Evolutionary conservation across 345 rosid genomes (phyloP).

Genomic region (Orychophragmus violaceus): DNA sequence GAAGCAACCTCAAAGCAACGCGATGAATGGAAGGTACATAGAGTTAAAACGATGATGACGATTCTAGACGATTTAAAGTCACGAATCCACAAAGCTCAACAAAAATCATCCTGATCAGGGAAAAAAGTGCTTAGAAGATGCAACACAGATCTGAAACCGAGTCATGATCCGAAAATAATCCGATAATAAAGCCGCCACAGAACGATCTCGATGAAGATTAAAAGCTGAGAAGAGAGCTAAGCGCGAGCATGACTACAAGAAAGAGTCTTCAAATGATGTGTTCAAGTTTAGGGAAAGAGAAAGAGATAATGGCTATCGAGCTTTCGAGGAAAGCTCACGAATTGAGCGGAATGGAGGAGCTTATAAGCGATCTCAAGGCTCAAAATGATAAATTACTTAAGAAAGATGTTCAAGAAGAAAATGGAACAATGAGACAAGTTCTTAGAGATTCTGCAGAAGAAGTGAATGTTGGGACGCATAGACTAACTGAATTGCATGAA

Average conservation of each 20-base stretch:
- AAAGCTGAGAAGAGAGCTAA: constrained; percentile 48
- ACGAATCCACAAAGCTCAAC: constrained; percentile 57
- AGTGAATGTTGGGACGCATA: constrained; percentile 37
- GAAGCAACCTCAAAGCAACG: constrained; percentile 40
- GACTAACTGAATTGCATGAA: constrained; percentile 32
- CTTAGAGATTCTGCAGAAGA: constrained; percentile 42
- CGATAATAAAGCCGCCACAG: constrained; percentile 3
- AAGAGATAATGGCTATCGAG: constrained; percentile 66
- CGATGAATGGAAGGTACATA: constrained; percentile 48
- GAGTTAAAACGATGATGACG: constrained; percentile 66
- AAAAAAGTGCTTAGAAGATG: constrained; percentile 62
- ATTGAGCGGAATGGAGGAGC: constrained; percentile 57
- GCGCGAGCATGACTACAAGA: constrained; percentile 45
- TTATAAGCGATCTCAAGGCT: constrained; percentile 47
- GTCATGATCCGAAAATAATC: constrained; percentile 19
- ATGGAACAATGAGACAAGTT: constrained; percentile 14
- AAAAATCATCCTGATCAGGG: constrained; percentile 36
- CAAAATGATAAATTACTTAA: constrained; percentile 49
- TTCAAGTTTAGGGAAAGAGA: constrained; percentile 82
- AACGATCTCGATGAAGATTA: constrained; percentile 43
- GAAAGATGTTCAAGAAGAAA: constrained; percentile 55
- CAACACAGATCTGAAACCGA: constrained; percentile 57
- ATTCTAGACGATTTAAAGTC: constrained; percentile 67
- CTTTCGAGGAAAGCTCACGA: constrained; percentile 61
- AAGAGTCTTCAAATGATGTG: constrained; percentile 79